Evolutionary conservation across 768 basidiomycete genomes (phyloP).

Genomic region (Lactarius hengduanensis): DNA sequence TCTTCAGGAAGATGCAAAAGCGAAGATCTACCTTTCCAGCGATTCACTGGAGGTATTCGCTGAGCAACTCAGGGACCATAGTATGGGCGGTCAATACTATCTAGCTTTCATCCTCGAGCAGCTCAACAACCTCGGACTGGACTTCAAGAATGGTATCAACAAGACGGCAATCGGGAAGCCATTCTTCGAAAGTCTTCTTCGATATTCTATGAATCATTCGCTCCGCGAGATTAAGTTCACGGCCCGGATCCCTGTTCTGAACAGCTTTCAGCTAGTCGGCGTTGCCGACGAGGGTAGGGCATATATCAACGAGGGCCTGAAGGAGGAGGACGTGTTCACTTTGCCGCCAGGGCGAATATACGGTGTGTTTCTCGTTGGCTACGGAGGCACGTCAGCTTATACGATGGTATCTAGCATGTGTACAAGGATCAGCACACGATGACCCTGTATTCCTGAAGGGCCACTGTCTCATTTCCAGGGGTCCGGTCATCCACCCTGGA

Average conservation of each 20-base stretch:
- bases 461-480: constrained; percentile 32
- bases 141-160: constrained; percentile 40
- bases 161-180: constrained; percentile 47
- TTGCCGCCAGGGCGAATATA: constrained; percentile 13
- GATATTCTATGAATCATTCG: constrained; percentile 61
- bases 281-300: constrained; percentile 74
- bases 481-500: constrained; percentile 39
- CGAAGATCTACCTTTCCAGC: constrained; percentile 56
- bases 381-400: not conserved
- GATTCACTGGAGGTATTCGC: constrained; percentile 52
- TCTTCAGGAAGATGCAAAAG: constrained; percentile 61
- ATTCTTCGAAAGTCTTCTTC: constrained; percentile 56
- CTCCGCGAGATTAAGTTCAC: constrained; percentile 72
- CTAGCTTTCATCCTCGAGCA: constrained; percentile 51
- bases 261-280: constrained; percentile 68
- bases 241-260: constrained; percentile 69
- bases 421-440: constrained; percentile 11
- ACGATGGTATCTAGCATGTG: constrained; percentile 15
- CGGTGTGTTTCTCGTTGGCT: constrained; percentile 8
- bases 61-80: constrained; percentile 48
- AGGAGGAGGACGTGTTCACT: constrained; percentile 16
- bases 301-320: constrained; percentile 17
- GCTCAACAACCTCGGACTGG: constrained; percentile 50
- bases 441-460: constrained; percentile 13
- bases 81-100: constrained; percentile 46